Evolutionary conservation across 192 early-diverging fungal species (phyloP), one percentile per base, ranked within the genome.

Genomic region (Paraglomus brasilianum): DNA sequence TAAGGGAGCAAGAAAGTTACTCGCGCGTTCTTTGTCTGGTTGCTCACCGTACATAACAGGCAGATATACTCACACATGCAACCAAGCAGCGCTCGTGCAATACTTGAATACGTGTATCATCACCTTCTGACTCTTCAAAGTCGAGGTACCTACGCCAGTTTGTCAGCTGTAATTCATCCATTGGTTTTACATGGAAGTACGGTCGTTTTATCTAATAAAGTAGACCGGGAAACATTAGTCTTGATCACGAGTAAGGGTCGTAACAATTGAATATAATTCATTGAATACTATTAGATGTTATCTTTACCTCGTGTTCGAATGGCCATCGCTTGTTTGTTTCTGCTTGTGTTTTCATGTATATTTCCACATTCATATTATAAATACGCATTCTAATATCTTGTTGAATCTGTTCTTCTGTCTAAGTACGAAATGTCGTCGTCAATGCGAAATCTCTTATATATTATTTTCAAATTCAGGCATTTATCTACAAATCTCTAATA

Each of bases 181-280:
- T 79, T 0, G 89, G 86, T 57, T 91, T 91, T 13, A 91, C 87
- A 72, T 91, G 90, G 75, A 91, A 91, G 69, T 91, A 91, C 14
- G 88, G 82, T 41, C 90, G 80, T 68, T 90, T 90, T 68, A 91
- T 91, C 69, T 69, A n/a, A 43, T 8, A 36, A 44, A 14, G n/a
- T n/a, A n/a, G n/a, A n/a, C n/a, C n/a, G 36, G 30, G 3, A 30
- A 30, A 30, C 3, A 30, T 30, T 30, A 30, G 30, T 30, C 30
- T 30, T 30, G 30, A 30, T 30, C 30, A 30, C 30, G 30, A 30
- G 30, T 30, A 30, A 30, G 30, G 30, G 30, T 30, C 30, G 3
- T 3, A 30, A 30, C 30, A 52, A 9, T 53, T 22, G 22, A 24
- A 21, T 3, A 21, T 56, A 21, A 56, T 56, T 2, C 11, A 11